Percentiles rank a stretch among this genome's conserved stretches.
Conservation (phyloP, 768 basidiomycete species). For the Pleurotus giganteus region DNA sequence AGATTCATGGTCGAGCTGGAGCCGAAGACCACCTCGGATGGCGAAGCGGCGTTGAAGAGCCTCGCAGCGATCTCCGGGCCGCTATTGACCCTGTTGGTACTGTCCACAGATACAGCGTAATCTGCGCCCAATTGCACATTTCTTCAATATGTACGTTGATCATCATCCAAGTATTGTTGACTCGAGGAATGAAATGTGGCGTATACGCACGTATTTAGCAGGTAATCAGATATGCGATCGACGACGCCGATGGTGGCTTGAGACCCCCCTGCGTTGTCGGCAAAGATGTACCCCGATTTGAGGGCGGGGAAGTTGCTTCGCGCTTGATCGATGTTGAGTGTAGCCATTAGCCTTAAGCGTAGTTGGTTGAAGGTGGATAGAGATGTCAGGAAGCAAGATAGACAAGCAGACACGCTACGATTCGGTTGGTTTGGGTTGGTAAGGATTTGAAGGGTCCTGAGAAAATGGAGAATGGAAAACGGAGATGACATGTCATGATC, state of each 20-base stretch:
- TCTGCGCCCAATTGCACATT: slow-evolving; percentile 76
- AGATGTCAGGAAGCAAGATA: too few species aligned
- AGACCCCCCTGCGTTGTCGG: slow-evolving; percentile 17
- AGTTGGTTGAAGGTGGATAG: too few species aligned
- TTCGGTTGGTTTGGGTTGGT: too few species aligned
- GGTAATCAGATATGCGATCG: slow-evolving; percentile 63
- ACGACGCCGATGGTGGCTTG: slow-evolving; percentile 54
- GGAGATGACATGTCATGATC: too few species aligned
- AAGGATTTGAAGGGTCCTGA: too few species aligned
- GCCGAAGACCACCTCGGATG: slow-evolving; percentile 65
- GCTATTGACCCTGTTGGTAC: slow-evolving; percentile 45
- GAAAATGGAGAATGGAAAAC: too few species aligned
- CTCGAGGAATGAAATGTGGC: not conserved
- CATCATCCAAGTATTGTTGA: not conserved
- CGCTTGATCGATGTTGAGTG: slow-evolving; percentile 2
- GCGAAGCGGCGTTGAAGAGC: slow-evolving; percentile 63
- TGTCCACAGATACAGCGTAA: slow-evolving; percentile 55
- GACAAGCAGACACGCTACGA: too few species aligned
- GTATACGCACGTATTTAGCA: slow-evolving; percentile 46
- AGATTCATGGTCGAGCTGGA: slow-evolving; percentile 66
- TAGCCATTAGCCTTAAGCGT: too few species aligned
- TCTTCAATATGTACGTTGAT: not conserved
- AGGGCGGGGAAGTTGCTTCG: slow-evolving; percentile 6
- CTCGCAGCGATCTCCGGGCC: slow-evolving; percentile 51
- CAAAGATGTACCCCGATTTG: slow-evolving; percentile 8